These are phyloP conservation scores for Phlebiopsis flavidoalba DNA, from an alignment of 768 basidiomycete species.

Conservation along the genomic window DNA sequence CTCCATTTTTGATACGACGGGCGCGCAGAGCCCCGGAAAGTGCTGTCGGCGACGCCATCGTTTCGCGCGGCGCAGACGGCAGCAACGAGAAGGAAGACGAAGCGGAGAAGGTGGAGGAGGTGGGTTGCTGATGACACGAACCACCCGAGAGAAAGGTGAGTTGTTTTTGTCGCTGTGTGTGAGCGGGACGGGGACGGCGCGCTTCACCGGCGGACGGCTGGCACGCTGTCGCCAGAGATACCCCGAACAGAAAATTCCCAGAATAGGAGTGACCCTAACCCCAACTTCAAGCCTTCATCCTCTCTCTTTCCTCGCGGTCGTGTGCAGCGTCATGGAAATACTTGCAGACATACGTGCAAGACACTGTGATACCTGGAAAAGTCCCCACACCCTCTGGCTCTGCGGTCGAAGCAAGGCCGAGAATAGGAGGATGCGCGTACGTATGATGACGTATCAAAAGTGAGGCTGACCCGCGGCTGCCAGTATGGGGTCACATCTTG, in stretches of 20 bases:
- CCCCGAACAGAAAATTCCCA: conserved; percentile 7
- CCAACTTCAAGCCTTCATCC: not conserved
- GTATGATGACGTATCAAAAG: not conserved
- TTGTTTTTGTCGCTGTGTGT: conserved; percentile 3
- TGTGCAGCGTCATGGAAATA: too few species aligned
- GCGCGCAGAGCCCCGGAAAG: not conserved
- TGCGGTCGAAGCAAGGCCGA: too few species aligned
- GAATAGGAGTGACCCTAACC: not conserved
- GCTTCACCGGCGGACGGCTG: not conserved
- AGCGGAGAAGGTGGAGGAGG: not conserved
- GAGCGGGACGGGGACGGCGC: conserved; percentile 3
- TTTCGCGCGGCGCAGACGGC: not conserved
- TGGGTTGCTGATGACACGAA: conserved; percentile 2
- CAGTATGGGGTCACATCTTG: not conserved
- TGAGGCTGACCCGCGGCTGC: not conserved
- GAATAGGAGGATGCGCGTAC: not conserved
- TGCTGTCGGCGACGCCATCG: conserved; percentile 1
- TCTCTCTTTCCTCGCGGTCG: too few species aligned
- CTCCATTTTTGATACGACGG: conserved; percentile 2
- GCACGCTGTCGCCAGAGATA: not conserved
- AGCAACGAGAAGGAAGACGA: not conserved
- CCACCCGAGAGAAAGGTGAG: conserved; percentile 1
- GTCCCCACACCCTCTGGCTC: too few species aligned
- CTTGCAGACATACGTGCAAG: too few species aligned
- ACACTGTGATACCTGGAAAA: too few species aligned